Conservation (phyloP, 108 stramenopile genomes). For the Skeletonema marinoi region DNA sequence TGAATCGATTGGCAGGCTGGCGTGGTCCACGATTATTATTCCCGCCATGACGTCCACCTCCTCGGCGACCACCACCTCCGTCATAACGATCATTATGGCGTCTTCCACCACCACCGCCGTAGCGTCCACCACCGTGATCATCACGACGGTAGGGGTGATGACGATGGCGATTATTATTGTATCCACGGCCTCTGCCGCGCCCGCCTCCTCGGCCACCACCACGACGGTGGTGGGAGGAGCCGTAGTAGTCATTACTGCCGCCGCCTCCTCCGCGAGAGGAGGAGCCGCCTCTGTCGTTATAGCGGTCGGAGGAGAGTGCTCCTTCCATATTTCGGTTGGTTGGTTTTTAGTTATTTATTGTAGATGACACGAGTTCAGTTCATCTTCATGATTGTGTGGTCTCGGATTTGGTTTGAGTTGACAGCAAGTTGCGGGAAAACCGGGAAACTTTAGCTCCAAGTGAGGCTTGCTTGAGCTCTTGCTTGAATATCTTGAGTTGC, state of each 20-base stretch:
- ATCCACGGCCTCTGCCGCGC: conserved; percentile 13
- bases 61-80: conserved; percentile 30
- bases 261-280: conserved; percentile 5
- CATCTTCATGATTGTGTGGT: no score
- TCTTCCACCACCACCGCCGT: conserved; percentile 13
- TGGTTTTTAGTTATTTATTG: not conserved
- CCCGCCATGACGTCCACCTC: conserved; percentile 27
- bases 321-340: conserved; percentile 30
- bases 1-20: conserved; percentile 67
- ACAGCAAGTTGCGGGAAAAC: no score
- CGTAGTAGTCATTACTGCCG: not conserved
- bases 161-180: conserved; percentile 3
- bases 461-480: no score
- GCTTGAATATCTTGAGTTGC: no score
- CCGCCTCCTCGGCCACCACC: conserved; percentile 20
- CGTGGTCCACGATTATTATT: conserved; percentile 44
- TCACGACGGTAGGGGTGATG: conserved; percentile 47
- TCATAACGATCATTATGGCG: conserved; percentile 3
- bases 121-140: conserved; percentile 33
- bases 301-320: conserved; percentile 43
- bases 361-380: not conserved
- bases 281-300: conserved; percentile 18
- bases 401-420: no score
- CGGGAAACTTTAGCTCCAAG: no score
- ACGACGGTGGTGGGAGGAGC: conserved; percentile 19